Conservation (phyloP, 1,139 yeast species). For the Pichia cactophila region DNA sequence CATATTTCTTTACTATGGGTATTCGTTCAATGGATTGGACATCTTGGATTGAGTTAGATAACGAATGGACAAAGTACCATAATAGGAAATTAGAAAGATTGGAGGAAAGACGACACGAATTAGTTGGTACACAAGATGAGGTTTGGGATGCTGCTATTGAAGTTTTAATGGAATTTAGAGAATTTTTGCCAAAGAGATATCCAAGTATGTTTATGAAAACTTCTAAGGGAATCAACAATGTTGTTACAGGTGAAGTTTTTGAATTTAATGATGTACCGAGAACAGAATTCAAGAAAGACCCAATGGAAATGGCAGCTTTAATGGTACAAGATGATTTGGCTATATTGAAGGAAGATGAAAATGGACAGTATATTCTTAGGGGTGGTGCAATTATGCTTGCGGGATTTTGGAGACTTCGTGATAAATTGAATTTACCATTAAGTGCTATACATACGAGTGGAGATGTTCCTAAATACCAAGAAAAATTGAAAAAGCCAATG, state of each 20-base stretch:
- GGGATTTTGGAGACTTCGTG: conserved; percentile 57
- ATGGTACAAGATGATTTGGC: conserved; percentile 65
- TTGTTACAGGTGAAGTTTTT: conserved; percentile 46
- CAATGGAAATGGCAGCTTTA: conserved; percentile 49
- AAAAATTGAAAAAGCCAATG: conserved; percentile 54
- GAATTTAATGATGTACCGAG: conserved; percentile 29
- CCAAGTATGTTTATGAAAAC: conserved; percentile 46
- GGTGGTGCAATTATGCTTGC: conserved; percentile 59
- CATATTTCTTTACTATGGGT: conserved; percentile 56
- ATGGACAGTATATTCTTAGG: conserved; percentile 48
- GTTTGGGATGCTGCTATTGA: conserved; percentile 54
- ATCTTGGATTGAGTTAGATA: conserved; percentile 60
- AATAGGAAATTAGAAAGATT: conserved; percentile 43
- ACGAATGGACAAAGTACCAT: conserved; percentile 53
- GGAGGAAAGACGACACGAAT: conserved; percentile 37
- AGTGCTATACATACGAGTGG: conserved; percentile 54
- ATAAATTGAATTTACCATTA: conserved; percentile 47
- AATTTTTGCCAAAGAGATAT: conserved; percentile 49
- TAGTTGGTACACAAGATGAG: conserved; percentile 44
- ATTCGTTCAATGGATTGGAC: conserved; percentile 52
- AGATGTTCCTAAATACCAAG: conserved; percentile 57
- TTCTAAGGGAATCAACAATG: conserved; percentile 41
- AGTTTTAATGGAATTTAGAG: conserved; percentile 44
- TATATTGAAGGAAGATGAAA: conserved; percentile 50
- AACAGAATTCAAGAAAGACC: conserved; percentile 38